phyloP scores from a whole-genome alignment of 441 rosid species.

The Eutrema salsugineum region DNA sequence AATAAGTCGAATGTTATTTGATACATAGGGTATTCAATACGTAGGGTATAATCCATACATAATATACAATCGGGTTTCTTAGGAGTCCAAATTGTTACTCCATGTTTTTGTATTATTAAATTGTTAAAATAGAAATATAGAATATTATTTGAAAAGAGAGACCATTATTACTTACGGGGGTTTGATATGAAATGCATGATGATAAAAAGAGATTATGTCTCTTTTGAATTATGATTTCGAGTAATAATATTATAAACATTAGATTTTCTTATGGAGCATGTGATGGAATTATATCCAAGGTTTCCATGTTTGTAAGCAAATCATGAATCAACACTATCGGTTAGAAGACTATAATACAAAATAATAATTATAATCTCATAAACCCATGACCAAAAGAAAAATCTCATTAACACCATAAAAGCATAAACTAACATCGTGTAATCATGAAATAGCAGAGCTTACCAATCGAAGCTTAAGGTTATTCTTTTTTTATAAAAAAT shows the following conservation, averaged over 20 bases:
- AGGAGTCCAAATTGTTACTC: too few species aligned
- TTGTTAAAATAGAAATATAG: too few species aligned
- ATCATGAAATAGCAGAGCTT: too few species aligned
- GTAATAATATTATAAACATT: background rate
- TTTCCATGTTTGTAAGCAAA: conserved; percentile 13
- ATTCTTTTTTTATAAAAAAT: too few species aligned
- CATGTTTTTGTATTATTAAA: too few species aligned
- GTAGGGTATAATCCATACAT: too few species aligned
- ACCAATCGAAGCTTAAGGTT: too few species aligned
- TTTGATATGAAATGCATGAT: conserved; percentile 19
- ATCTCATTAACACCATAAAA: background rate
- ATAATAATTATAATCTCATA: background rate
- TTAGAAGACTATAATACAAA: background rate
- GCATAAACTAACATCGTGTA: background rate
- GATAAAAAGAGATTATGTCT: background rate
- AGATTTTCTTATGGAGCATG: conserved; percentile 12
- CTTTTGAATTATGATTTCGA: conserved; percentile 18
- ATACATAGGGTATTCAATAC: too few species aligned
- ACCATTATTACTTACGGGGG: too few species aligned
- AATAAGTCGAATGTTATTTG: too few species aligned
- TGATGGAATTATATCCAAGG: conserved; percentile 10
- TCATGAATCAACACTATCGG: conserved; percentile 1
- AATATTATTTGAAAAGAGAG: too few species aligned
- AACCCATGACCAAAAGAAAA: background rate
- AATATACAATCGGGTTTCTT: too few species aligned